Conservation (phyloP, 371 early-diverging fungal genomes). For the Zychaea mexicana region DNA sequence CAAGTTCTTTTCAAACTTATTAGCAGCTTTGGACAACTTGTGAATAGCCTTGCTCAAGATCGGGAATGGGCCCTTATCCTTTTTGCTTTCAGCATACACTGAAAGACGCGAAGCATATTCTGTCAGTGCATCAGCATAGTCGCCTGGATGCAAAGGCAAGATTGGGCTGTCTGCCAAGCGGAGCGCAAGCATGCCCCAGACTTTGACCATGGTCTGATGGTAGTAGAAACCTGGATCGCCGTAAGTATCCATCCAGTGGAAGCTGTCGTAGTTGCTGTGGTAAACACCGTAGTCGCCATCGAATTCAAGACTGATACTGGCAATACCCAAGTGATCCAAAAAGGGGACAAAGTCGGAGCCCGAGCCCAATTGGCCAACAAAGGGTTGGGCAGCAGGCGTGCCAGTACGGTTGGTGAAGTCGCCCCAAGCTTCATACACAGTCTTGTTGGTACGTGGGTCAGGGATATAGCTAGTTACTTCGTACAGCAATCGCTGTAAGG, state of each 20-base stretch:
- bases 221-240: conserved; percentile 66
- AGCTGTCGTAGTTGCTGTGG: conserved; percentile 62
- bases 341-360: conserved; percentile 65
- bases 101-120: conserved; percentile 21
- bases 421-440: conserved; percentile 25
- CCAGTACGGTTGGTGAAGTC: conserved; percentile 16
- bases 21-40: conserved; percentile 10
- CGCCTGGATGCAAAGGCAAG: conserved; percentile 38
- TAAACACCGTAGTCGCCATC: conserved; percentile 50
- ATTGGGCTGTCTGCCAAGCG: conserved; percentile 43
- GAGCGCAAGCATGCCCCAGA: conserved; percentile 45
- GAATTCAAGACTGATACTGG: conserved; percentile 60
- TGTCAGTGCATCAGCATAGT: conserved; percentile 33
- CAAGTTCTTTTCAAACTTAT: conserved; percentile 14
- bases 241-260: conserved; percentile 68
- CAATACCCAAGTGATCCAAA: conserved; percentile 64
- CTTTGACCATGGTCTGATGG: conserved; percentile 53
- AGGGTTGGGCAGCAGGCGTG: conserved; percentile 6
- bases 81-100: conserved; percentile 12
- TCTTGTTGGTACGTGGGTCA: conserved; percentile 32
- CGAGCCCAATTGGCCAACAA: conserved; percentile 42
- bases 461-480: conserved; percentile 40
- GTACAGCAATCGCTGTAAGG: conserved; percentile 42
- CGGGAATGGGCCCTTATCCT: conserved; percentile 4
- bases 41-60: conserved; percentile 10